Evolutionary conservation across 2,329 filamentous ascomycete species (phyloP).

Genomic region (Blumeriella jaapii): DNA sequence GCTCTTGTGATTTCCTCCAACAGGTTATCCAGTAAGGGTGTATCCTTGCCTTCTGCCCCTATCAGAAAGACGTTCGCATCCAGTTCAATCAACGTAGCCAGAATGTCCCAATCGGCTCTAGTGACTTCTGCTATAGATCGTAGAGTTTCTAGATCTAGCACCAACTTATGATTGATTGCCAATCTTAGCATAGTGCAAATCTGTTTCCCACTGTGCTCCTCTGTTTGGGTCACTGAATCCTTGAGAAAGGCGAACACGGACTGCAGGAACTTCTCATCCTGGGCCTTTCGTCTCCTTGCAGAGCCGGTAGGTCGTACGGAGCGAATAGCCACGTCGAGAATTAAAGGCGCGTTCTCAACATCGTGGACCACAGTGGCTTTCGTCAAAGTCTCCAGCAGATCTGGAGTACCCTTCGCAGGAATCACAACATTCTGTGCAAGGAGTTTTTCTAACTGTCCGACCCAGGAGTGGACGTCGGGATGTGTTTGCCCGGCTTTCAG

Average conservation of each 20-base stretch:
- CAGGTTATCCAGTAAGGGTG: slow-evolving; percentile 22
- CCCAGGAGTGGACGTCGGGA: slow-evolving; percentile 10
- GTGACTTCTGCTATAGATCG: slow-evolving; percentile 25
- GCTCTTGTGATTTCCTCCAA: slow-evolving; percentile 26
- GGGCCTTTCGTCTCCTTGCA: slow-evolving; percentile 33
- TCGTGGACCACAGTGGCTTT: slow-evolving; percentile 19
- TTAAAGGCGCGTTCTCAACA: slow-evolving; percentile 30
- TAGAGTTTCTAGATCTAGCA: slow-evolving; percentile 27
- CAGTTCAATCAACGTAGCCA: slow-evolving; percentile 33
- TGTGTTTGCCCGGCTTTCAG: slow-evolving; percentile 3
- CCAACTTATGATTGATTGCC: slow-evolving; percentile 27
- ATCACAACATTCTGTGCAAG: slow-evolving; percentile 28
- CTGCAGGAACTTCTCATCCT: slow-evolving; percentile 38
- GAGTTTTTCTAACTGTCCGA: slow-evolving; percentile 23
- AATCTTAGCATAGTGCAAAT: slow-evolving; percentile 26
- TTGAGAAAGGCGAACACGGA: slow-evolving; percentile 31
- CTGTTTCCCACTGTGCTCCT: slow-evolving; percentile 18
- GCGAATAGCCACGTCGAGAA: slow-evolving; percentile 35
- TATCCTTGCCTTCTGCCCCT: slow-evolving; percentile 20
- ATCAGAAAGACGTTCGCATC: slow-evolving; percentile 36
- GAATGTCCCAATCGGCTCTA: slow-evolving; percentile 28
- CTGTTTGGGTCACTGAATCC: slow-evolving; percentile 16
- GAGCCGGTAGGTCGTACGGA: slow-evolving; percentile 32
- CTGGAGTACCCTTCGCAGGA: slow-evolving; percentile 22
- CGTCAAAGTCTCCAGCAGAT: slow-evolving; percentile 19